A percentile compares a stretch with the other conserved stretches of the same genome.
phyloP scores from a whole-genome alignment of 1,284 basidiomycete species.

The Gymnopus androsaceus region DNA sequence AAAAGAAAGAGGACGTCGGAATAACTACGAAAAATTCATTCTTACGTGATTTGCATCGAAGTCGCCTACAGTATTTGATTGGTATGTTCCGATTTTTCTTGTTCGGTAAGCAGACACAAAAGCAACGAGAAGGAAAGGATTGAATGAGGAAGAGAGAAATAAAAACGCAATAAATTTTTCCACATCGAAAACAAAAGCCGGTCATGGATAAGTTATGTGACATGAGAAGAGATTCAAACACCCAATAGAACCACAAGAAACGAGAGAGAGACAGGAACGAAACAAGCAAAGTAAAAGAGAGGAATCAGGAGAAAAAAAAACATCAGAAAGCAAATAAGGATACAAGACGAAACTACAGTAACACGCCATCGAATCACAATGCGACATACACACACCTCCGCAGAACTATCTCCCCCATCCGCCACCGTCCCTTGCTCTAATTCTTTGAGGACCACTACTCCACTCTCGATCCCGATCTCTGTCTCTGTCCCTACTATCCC shows the following conservation, averaged over 20 bases:
- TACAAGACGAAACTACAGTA: not conserved
- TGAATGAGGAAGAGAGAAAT: not conserved
- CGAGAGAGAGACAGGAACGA: not conserved
- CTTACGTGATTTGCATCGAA: too few species aligned
- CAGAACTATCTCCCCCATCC: not conserved
- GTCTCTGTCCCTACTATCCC: conserved; percentile 41
- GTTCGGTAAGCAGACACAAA: conserved; percentile 2
- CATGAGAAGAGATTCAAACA: too few species aligned
- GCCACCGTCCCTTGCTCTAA: conserved; percentile 14
- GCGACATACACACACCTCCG: not conserved
- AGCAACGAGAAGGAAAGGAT: not conserved
- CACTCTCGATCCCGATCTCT: conserved; percentile 40
- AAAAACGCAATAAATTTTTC: conserved; percentile 9
- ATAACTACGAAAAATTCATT: too few species aligned
- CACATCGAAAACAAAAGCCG: not conserved
- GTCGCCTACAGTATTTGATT: too few species aligned
- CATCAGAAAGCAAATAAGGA: not conserved
- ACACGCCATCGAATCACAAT: not conserved
- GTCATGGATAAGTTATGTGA: not conserved
- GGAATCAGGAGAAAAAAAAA: not conserved
- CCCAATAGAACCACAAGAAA: not conserved
- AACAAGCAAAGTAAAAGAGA: not conserved
- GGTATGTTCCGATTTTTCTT: too few species aligned
- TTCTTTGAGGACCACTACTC: conserved; percentile 28
- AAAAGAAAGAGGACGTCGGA: too few species aligned